A percentile compares a stretch with the other conserved stretches of the same genome.
These are phyloP conservation scores for Chrysanthemum makinoi DNA, from an alignment of 129 eudicot species.

Conservation along the genomic window DNA sequence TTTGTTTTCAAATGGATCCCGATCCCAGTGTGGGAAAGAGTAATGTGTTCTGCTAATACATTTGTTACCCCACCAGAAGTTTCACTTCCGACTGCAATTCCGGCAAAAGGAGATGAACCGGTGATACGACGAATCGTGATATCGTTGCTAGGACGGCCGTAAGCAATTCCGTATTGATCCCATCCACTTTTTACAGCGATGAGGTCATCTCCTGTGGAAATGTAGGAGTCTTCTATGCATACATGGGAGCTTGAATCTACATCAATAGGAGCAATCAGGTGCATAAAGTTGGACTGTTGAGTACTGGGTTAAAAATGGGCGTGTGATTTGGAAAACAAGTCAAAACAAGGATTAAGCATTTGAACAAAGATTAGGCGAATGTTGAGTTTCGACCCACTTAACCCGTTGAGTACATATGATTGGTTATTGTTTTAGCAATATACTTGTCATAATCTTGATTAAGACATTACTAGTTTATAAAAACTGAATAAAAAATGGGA, in stretches of 20 bases:
- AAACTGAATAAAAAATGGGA: background rate
- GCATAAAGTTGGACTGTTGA: background rate
- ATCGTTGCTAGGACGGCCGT: slow-evolving; percentile 61
- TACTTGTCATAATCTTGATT: too few relatives aligned
- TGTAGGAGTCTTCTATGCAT: slow-evolving; percentile 95
- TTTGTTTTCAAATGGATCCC: slow-evolving; percentile 92
- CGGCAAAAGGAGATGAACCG: slow-evolving; percentile 87
- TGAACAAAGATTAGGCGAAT: too few relatives aligned
- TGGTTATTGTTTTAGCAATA: too few relatives aligned
- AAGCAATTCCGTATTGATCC: slow-evolving; percentile 91
- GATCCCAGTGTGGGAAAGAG: slow-evolving; percentile 64
- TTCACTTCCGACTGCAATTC: slow-evolving; percentile 92
- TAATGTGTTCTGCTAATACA: slow-evolving; percentile 74
- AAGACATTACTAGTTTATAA: background rate
- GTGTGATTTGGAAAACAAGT: too few relatives aligned
- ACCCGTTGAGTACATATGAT: too few relatives aligned
- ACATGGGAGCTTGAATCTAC: slow-evolving; percentile 95
- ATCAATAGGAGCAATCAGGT: background rate
- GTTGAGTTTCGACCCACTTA: too few relatives aligned
- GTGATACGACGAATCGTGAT: slow-evolving; percentile 83
- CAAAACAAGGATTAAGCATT: too few relatives aligned
- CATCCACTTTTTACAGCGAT: slow-evolving; percentile 96
- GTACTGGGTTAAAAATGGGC: background rate
- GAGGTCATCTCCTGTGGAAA: slow-evolving; percentile 91
- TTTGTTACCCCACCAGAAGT: slow-evolving; percentile 81